Evolutionary conservation across 2,329 filamentous ascomycete species (phyloP).

Genomic region (Neoscytalidium dimidiatum): DNA sequence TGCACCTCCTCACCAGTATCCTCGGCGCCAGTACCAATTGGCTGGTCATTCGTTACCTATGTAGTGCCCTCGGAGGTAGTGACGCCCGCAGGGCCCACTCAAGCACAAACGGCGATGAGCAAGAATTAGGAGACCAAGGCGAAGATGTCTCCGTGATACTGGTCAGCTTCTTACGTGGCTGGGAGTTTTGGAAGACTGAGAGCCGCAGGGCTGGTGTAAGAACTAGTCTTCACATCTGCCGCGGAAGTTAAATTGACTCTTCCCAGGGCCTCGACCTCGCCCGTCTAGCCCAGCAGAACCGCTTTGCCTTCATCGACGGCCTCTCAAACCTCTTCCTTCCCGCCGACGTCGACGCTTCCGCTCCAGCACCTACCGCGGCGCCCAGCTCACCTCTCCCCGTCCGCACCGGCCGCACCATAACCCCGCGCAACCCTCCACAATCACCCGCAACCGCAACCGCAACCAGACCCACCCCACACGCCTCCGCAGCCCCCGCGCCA

Average conservation of each 20-base stretch:
- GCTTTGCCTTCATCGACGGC: constrained; percentile 76
- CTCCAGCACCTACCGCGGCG: background rate
- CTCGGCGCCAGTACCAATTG: constrained; percentile 56
- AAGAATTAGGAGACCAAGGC: constrained; percentile 32
- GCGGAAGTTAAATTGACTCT: background rate
- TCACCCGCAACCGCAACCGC: constrained; percentile 1
- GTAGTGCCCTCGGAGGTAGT: constrained; percentile 44
- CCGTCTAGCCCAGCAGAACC: constrained; percentile 56
- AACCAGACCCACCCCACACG: background rate
- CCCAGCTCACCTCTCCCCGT: background rate
- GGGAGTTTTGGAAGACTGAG: constrained; percentile 75
- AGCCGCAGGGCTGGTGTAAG: constrained; percentile 64
- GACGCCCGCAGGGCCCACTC: constrained; percentile 20
- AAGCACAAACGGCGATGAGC: constrained; percentile 32
- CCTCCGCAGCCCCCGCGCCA: background rate
- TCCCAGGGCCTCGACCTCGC: constrained; percentile 70
- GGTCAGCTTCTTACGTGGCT: constrained; percentile 80
- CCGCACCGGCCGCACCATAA: constrained; percentile 23
- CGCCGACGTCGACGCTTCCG: constrained; percentile 11
- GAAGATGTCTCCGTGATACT: constrained; percentile 60
- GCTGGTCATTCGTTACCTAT: constrained; percentile 56
- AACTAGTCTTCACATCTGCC: background rate
- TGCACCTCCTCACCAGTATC: constrained; percentile 69
- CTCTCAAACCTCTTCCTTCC: constrained; percentile 59
- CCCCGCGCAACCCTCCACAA: constrained; percentile 3